phyloP scores from a whole-genome alignment of 345 rosid genomes.

The Clausena lansium region DNA sequence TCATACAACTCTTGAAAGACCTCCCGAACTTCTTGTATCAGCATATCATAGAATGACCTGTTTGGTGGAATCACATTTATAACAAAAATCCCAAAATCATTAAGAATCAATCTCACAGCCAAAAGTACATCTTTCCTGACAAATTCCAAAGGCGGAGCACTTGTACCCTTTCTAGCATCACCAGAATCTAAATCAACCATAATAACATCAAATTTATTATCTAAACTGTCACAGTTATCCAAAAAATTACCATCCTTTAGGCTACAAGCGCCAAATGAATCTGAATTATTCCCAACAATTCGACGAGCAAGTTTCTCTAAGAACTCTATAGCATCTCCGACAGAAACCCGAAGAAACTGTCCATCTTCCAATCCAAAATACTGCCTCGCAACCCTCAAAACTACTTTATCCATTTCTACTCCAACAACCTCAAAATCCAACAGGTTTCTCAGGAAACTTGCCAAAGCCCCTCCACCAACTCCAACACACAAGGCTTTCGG shows the following conservation, averaged over 20 bases:
- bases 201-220: conserved; percentile 52
- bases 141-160: conserved; percentile 75
- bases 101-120: conserved; percentile 53
- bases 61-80: conserved; percentile 65
- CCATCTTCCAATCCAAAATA: conserved; percentile 67
- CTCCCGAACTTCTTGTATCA: conserved; percentile 34
- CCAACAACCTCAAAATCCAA: conserved; percentile 68
- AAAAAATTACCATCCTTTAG: conserved; percentile 4
- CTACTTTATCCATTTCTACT: conserved; percentile 68
- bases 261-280: neutral
- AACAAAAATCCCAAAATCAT: conserved; percentile 52
- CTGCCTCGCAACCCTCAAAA: conserved; percentile 48
- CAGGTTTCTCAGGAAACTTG: conserved; percentile 52
- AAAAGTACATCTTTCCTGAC: conserved; percentile 40
- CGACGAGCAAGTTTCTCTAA: conserved; percentile 38
- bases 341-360: conserved; percentile 28
- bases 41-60: conserved; percentile 35
- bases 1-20: conserved; percentile 65
- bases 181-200: conserved; percentile 83
- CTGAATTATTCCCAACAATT: conserved; percentile 7
- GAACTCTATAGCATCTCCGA: conserved; percentile 57
- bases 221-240: conserved; percentile 5
- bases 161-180: conserved; percentile 47
- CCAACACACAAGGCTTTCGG: conserved; percentile 77
- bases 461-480: conserved; percentile 84